Evolutionary conservation across 2,329 filamentous ascomycete genomes (phyloP).

Genomic region (Rachicladosporium sp.): DNA sequence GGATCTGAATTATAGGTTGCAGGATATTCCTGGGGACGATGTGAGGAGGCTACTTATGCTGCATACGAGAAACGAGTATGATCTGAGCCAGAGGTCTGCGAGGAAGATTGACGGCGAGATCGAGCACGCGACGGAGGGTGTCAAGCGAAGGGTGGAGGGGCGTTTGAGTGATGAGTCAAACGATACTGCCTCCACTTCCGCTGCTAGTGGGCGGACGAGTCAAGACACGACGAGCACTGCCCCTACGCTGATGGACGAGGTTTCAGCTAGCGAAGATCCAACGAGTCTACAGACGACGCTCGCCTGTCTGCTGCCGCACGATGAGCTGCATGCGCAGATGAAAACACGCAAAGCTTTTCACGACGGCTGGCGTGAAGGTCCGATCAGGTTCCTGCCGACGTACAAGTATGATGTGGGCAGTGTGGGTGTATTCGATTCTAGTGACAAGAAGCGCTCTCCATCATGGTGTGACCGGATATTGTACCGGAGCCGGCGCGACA

Average conservation of each 20-base stretch:
- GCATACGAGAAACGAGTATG: conserved; percentile 70
- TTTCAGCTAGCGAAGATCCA: conserved; percentile 56
- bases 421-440: conserved; percentile 82
- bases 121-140: conserved; percentile 13
- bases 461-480: conserved; percentile 97
- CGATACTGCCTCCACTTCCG: background rate
- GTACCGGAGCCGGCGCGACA: conserved; percentile 64
- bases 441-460: conserved; percentile 82
- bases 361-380: conserved; percentile 83
- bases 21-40: conserved; percentile 78
- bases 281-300: conserved; percentile 80
- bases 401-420: conserved; percentile 98
- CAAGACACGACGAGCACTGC: conserved; percentile 2
- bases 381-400: conserved; percentile 78
- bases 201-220: conserved; percentile 1
- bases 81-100: conserved; percentile 30
- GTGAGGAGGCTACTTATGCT: conserved; percentile 73
- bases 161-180: conserved; percentile 7
- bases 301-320: conserved; percentile 74
- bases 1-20: conserved; percentile 87
- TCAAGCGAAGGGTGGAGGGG: conserved; percentile 10
- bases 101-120: conserved; percentile 26
- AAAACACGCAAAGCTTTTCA: conserved; percentile 68
- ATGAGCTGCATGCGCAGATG: conserved; percentile 69
- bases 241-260: conserved; percentile 15